A percentile compares a stretch with the other conserved stretches of the same genome.
phyloP scores from a whole-genome alignment of 768 basidiomycete species.

The Hygrophoropsis aurantiaca region DNA sequence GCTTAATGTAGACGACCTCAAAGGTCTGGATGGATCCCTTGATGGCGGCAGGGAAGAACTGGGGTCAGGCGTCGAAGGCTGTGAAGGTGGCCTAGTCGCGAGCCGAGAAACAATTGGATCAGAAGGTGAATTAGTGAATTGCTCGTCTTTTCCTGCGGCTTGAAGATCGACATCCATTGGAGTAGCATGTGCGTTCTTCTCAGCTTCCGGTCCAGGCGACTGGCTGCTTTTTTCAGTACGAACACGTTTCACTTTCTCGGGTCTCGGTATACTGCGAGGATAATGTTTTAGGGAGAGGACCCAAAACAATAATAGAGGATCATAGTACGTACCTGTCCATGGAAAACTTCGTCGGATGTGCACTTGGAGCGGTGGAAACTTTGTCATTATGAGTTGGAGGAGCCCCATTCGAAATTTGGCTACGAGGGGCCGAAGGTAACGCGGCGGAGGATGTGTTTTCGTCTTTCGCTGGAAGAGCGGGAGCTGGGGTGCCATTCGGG shows the following conservation, averaged over 20 bases:
- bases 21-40: constrained; percentile 17
- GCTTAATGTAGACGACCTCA: constrained; percentile 13
- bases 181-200: constrained; percentile 21
- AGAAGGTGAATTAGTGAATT: constrained; percentile 10
- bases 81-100: constrained; percentile 16
- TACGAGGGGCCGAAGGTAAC: constrained; percentile 50
- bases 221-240: constrained; percentile 37
- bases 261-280: constrained; percentile 61
- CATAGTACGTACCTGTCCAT: constrained; percentile 58
- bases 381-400: constrained; percentile 27
- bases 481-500: too few relatives aligned
- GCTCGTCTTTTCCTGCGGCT: constrained; percentile 21
- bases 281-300: too few relatives aligned
- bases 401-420: constrained; percentile 42
- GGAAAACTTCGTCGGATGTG: constrained; percentile 51
- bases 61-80: constrained; percentile 11
- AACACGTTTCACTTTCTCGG: constrained; percentile 74
- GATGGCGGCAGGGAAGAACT: constrained; percentile 6
- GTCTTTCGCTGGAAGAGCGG: too few relatives aligned
- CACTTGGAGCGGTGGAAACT: constrained; percentile 26
- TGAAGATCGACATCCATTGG: constrained; percentile 38
- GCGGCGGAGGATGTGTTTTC: constrained; percentile 22
- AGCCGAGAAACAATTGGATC: constrained; percentile 19
- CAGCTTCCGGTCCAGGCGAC: constrained; percentile 31
- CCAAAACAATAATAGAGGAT: background rate